A percentile compares a stretch with the other conserved stretches of the same genome.
Conservation (phyloP, 176 grass and related monocot genomes). For the Carex myosuroides region DNA sequence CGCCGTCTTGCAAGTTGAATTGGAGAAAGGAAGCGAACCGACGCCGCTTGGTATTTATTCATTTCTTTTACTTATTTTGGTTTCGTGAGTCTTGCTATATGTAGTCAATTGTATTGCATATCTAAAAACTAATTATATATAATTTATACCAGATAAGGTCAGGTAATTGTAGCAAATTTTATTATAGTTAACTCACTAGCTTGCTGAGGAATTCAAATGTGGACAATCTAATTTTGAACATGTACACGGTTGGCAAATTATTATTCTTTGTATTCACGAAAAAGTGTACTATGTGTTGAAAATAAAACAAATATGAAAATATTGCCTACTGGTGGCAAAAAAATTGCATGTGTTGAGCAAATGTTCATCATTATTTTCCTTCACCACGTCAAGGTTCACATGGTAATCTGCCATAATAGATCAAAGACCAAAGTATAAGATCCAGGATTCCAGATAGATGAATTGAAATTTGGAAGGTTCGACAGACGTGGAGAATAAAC, state of each 20-base stretch:
- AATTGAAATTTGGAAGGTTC: neutral
- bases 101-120: neutral
- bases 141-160: neutral
- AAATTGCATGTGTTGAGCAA: no score
- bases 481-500: neutral
- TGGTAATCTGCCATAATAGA: neutral
- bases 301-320: neutral
- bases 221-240: neutral
- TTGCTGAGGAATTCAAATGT: neutral
- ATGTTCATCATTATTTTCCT: neutral
- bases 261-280: neutral
- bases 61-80: neutral
- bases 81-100: neutral
- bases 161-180: conserved; percentile 3
- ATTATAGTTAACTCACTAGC: neutral
- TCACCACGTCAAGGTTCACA: neutral
- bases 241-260: neutral
- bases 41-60: neutral
- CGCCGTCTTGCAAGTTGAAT: neutral
- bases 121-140: neutral
- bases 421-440: neutral
- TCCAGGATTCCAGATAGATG: no score
- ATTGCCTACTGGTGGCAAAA: neutral
- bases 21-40: neutral
- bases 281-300: neutral